phyloP scores from a whole-genome alignment of 2,329 filamentous ascomycete species.

The Whalleya microplaca region DNA sequence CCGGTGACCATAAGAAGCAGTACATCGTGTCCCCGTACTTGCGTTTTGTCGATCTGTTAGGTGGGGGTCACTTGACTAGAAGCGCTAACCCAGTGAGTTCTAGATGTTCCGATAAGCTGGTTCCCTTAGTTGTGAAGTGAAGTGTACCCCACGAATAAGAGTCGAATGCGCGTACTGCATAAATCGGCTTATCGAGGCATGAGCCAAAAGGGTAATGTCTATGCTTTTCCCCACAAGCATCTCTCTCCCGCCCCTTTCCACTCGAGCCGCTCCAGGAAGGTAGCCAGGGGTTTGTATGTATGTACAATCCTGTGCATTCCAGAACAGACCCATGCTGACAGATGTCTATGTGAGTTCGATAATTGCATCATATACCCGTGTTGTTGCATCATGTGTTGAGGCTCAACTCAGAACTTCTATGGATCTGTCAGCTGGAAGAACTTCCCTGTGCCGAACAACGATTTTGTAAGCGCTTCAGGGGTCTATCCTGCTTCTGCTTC shows the following conservation, averaged over 20 bases:
- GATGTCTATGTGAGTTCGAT: neutral
- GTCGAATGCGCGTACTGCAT: neutral
- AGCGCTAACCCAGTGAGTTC: neutral
- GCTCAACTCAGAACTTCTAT: neutral
- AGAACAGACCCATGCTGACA: neutral
- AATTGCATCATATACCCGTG: neutral
- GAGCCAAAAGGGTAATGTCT: too few species aligned
- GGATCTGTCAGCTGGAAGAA: neutral
- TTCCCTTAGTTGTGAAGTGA: neutral
- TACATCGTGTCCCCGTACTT: neutral
- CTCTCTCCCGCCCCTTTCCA: neutral
- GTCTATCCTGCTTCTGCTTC: too few species aligned
- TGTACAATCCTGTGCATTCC: neutral
- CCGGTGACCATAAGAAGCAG: neutral
- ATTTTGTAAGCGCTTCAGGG: neutral
- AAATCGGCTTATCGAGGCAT: neutral
- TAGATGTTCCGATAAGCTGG: neutral
- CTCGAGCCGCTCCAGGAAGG: neutral
- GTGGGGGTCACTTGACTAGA: neutral
- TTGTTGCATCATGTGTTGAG: neutral
- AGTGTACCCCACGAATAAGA: neutral
- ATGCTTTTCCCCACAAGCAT: neutral
- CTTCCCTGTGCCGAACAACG: too few species aligned
- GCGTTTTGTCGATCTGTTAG: neutral
- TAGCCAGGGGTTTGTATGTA: neutral